Base-by-base conservation (phyloP, 257 asterid species). In the Penstemon davidsonii region DNA sequence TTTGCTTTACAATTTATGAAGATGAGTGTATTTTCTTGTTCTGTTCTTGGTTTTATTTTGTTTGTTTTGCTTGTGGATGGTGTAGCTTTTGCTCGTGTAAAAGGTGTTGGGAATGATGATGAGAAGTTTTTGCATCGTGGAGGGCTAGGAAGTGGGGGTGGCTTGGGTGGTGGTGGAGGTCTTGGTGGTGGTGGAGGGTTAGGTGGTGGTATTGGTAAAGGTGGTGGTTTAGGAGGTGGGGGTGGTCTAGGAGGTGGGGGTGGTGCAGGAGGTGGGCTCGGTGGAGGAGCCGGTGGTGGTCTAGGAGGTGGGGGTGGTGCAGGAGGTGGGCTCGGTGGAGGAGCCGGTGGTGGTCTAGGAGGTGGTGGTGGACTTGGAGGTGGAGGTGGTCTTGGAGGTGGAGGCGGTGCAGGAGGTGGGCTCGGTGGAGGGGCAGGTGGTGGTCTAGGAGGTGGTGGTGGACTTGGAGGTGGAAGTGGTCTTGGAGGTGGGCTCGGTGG, bases 361-460 rank as follows among this genome's bases (percentile, higher is more conserved):
- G 73, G 74, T 4, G 75, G 75, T 3, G 63, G 46, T 5, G 75
- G 68, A 2, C 41, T 45, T 1, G 75, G 75, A 4, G 33, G 18
- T 15, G 18, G 18, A 15, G 55, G n/a, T n/a, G n/a, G n/a, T n/a
- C n/a, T n/a, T n/a, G n/a, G n/a, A n/a, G n/a, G 60, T 0, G 74
- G 68, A 3, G 55, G 13, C 0, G 65, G 66, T 1, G 41, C 8
- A 2, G 71, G 65, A 2, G 67, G 67, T 10, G 83, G 77, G 0
- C 8, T 41, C 0, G 79, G 80, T 0, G 73, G 70, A 3, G 80
- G 80, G 0, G 12, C 10, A 0, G 84, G 80, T 8, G 83, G 56
- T 7, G 82, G 82, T 0, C 51, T 63, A 0, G 87, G 81, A 1
- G 81, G 58, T 0, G 87, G 87, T 0, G 73, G 75, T 0, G 84